A percentile compares a stretch with the other conserved stretches of the same genome.
phyloP scores from a whole-genome alignment of 1,284 basidiomycete species.

The Apiotrichum sp. region DNA sequence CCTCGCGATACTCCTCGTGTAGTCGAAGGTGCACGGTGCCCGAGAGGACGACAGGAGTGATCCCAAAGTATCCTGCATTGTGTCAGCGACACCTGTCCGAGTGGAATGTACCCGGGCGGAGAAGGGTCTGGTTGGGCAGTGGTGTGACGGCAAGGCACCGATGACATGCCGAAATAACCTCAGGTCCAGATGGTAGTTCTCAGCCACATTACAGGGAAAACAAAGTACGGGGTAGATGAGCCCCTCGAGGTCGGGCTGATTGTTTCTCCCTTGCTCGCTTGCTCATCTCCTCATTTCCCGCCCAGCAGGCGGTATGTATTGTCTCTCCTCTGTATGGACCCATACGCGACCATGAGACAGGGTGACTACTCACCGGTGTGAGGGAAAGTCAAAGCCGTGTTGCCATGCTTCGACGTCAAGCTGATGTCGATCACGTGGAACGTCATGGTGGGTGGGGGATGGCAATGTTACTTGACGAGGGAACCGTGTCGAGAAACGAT shows the following conservation, averaged over 20 bases:
- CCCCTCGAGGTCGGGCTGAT: too few relatives aligned
- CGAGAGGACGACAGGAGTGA: conserved; percentile 29
- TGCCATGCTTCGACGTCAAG: conserved; percentile 4
- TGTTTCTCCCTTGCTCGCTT: too few relatives aligned
- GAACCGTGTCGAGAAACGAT: too few relatives aligned
- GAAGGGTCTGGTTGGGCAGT: background rate
- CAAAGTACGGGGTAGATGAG: background rate
- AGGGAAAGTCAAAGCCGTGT: conserved; percentile 3
- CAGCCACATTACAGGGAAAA: background rate
- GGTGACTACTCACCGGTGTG: conserved; percentile 3
- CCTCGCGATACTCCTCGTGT: conserved; percentile 11
- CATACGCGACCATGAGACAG: background rate
- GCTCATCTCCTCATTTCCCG: background rate
- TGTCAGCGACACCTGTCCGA: too few relatives aligned
- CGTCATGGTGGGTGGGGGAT: background rate
- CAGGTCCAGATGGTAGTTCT: too few relatives aligned
- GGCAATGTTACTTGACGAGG: too few relatives aligned
- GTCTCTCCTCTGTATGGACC: too few relatives aligned
- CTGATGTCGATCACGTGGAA: conserved; percentile 2
- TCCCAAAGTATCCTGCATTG: conserved; percentile 35
- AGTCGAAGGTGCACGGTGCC: conserved; percentile 25
- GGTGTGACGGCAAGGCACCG: background rate
- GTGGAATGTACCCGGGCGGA: too few relatives aligned
- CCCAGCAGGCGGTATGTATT: too few relatives aligned
- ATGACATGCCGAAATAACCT: background rate